Base-by-base conservation (phyloP, 1,284 basidiomycete genomes). In the Marasmius tenuissimus region DNA sequence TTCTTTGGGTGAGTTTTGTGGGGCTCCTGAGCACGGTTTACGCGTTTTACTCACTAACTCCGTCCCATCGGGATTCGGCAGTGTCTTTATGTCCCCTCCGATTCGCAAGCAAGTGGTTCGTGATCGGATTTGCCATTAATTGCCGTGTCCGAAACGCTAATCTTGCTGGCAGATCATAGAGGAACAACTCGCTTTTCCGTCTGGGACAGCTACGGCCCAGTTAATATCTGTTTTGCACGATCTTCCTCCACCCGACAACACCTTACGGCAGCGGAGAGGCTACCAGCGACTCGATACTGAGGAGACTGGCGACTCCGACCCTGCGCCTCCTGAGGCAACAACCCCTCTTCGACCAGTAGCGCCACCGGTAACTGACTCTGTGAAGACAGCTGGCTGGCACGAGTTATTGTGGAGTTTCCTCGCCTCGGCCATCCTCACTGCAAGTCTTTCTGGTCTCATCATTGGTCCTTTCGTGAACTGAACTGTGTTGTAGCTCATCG, bases 141-240 rank as follows among this genome's bases (percentile, higher is more conserved):
- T 45, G 37, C 27, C 60, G 53, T 20, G 12, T 39, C 64, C 39
- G 57, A 53, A 37, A 40, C 50, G 60, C 33, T 35, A 54, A 27
- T 33, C 27, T 37, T 56, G 12, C 20, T 27, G 38, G 8, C 64
- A 94, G 89, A 96, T 98, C 61, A 88, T 98, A 49, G 91, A 96
- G 72, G 96, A 98, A 73, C 89, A 97, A 73, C 85, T 98, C 14
- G 82, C 92, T 0, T 98, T 98, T 68, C 96, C 96, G 0, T 95
- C 92, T 0, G 97, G 97, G 22, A 97, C 93, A n/a, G 96, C 96
- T 0, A 98, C 96, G 0, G 97, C 96, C 1, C 96, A 98, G 70
- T 82, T 98, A 18, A 95, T 98, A 53, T 91, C 93, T 1, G 92
- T 98, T 10, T 81, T 98, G n/a, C 95, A 98, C 70, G 75, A 85